Conservation (phyloP, 73 alveolate genomes). For the Paraurostyla sp. region DNA sequence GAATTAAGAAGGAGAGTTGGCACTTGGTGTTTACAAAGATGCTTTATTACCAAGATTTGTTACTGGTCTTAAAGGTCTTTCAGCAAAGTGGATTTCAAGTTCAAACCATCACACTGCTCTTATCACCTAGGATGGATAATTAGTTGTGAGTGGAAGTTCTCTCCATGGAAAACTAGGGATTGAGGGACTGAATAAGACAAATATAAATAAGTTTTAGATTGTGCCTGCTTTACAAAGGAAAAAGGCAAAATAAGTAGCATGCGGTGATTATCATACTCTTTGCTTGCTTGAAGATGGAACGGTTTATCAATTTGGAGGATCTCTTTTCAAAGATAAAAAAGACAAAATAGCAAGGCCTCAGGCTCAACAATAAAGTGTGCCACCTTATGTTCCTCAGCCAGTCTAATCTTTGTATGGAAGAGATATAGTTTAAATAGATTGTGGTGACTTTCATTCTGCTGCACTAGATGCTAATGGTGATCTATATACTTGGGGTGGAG, state of each 20-base stretch:
- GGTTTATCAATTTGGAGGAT: constrained; percentile 98
- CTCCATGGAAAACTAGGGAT: constrained; percentile 96
- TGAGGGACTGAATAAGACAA: constrained; percentile 77
- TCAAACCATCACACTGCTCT: constrained; percentile 95
- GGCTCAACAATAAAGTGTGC: not conserved
- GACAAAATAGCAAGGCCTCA: constrained; percentile 84
- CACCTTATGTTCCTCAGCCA: constrained; percentile 71
- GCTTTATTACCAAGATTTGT: constrained; percentile 88
- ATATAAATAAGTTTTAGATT: constrained; percentile 77
- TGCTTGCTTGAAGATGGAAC: constrained; percentile 90
- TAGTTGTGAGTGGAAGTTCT: constrained; percentile 94
- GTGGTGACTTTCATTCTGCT: constrained; percentile 99
- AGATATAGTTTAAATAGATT: constrained; percentile 88
- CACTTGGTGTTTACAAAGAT: constrained; percentile 85
- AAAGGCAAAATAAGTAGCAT: constrained; percentile 88
- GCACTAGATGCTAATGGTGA: constrained; percentile 95
- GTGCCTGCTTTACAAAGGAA: constrained; percentile 77
- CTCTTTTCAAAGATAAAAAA: constrained; percentile 93
- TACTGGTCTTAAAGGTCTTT: constrained; percentile 79
- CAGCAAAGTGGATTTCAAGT: constrained; percentile 83
- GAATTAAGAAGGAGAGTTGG: constrained; percentile 96
- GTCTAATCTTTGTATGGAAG: constrained; percentile 79
- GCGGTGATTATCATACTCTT: constrained; percentile 97
- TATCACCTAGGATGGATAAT: constrained; percentile 91
- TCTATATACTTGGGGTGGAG: constrained; percentile 99